These are phyloP conservation scores for Colletotrichum magnum DNA, from an alignment of 2,329 filamentous ascomycete species.

Conservation along the genomic window DNA sequence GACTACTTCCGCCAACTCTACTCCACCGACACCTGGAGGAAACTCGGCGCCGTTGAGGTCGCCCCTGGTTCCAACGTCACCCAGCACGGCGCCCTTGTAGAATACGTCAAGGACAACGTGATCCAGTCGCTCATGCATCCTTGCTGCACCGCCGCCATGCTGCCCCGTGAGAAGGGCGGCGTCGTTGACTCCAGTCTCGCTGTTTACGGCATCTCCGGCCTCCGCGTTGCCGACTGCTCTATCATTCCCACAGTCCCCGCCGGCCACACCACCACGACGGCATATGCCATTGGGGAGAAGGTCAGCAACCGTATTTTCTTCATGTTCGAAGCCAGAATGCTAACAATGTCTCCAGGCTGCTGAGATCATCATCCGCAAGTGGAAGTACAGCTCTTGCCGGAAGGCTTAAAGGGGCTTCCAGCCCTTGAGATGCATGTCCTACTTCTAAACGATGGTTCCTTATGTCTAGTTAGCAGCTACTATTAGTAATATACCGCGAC, in stretches of 20 bases:
- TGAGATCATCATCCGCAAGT: background rate
- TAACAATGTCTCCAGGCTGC: background rate
- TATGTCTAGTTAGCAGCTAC: background rate
- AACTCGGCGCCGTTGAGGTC: conserved; percentile 47
- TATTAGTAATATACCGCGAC: background rate
- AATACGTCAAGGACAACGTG: conserved; percentile 47
- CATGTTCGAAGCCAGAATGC: background rate
- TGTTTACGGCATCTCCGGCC: conserved; percentile 51
- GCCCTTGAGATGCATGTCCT: background rate
- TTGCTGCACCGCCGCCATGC: conserved; percentile 60
- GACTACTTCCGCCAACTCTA: conserved; percentile 48
- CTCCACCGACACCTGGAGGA: conserved; percentile 47
- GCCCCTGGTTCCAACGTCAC: conserved; percentile 47
- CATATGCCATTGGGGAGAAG: conserved; percentile 69
- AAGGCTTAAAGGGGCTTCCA: background rate
- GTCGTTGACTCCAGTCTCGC: conserved; percentile 52
- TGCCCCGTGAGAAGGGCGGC: conserved; percentile 53
- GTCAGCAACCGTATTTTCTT: conserved; percentile 8
- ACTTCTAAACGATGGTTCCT: background rate
- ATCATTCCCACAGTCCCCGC: conserved; percentile 46
- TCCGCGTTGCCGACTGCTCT: conserved; percentile 50
- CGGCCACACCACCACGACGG: conserved; percentile 62
- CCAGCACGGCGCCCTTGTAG: conserved; percentile 37
- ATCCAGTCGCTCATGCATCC: conserved; percentile 58
- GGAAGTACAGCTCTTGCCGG: background rate